Evolutionary conservation across 306 rosid genomes (phyloP), one percentile per base, ranked within the genome.

Genomic region (Prunus dulcis): DNA sequence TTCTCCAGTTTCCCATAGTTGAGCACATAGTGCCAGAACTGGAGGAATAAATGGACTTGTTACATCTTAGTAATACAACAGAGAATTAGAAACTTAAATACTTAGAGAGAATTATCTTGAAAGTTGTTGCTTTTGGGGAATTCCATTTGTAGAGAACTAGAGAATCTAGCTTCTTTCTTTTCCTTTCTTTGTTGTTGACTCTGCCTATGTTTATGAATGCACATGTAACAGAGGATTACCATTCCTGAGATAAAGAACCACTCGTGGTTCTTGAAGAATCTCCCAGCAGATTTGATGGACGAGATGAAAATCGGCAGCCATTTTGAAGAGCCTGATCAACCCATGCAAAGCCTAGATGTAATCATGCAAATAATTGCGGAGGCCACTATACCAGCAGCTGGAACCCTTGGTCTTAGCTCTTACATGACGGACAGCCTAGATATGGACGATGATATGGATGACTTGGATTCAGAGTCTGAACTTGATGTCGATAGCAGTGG

Each of bases 361-460:
- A 92, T 92, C 83, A 95, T 92, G 97, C 98, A 90, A 85, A 90
- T 95, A 79, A 92, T 95, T 77, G 83, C 93, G 3, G 97, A 95
- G 88, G 97, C 98, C 82, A 92, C 97, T 6, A 28, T 92, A 75
- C 98, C 98, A 23, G 91, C 90, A 4, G 96, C 68, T 47, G 96
- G 96, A 82, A 28, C 84, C 65, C 86, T 78, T 57, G 77, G 86
- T 70, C 81, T 87, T 71, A 74, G 82, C 85, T 81, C 38, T 19
- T 85, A 67, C 45, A 76, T 87, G 88, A 1, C 78, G 27, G 96
- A 89, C 82, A 60, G 50, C 85, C 65, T 84, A 51, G 94, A 93
- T 27, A 55, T 78, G 84, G 97, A 92, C 38, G 91, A 93, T 23
- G 92, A 88, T 84, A 89, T 88, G 88, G 98, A 88, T 9, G 98